These are phyloP conservation scores for Russula olivacea DNA, from an alignment of 768 basidiomycete genomes.

Conservation along the genomic window DNA sequence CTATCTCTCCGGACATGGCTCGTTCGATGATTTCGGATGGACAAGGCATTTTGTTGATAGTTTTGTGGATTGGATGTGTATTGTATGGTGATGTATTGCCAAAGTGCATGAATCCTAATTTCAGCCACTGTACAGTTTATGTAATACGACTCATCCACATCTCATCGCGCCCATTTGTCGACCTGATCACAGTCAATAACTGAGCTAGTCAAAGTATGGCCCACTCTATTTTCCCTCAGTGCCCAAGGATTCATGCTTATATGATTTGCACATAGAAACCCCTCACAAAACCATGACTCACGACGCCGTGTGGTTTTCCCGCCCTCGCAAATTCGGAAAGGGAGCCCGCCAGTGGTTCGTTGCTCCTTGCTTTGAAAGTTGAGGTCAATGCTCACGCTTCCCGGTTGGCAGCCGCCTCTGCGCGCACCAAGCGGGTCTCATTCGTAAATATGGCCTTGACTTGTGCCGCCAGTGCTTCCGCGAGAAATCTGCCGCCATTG, in stretches of 20 bases:
- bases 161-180: too few species aligned
- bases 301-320: constrained; percentile 98
- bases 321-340: constrained; percentile 92
- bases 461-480: constrained; percentile 99
- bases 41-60: not conserved
- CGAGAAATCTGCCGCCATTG: constrained; percentile 89
- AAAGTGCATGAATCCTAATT: constrained; percentile 10
- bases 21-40: not conserved
- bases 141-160: not conserved
- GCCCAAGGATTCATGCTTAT: constrained; percentile 4
- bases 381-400: constrained; percentile 2
- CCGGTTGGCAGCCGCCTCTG: constrained; percentile 70
- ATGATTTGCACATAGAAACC: constrained; percentile 5
- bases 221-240: not conserved
- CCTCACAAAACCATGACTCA: constrained; percentile 71
- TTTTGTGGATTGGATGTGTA: not conserved
- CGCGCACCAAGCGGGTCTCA: constrained; percentile 95
- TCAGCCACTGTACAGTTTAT: constrained; percentile 24
- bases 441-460: constrained; percentile 95
- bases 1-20: not conserved
- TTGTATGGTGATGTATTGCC: not conserved
- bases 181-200: not conserved
- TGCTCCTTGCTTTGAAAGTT: not conserved
- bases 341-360: constrained; percentile 91
- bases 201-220: constrained; percentile 5